Evolutionary conservation across 805 yeast genomes (phyloP).

Genomic region (Monosporozyma yasuniensis): DNA sequence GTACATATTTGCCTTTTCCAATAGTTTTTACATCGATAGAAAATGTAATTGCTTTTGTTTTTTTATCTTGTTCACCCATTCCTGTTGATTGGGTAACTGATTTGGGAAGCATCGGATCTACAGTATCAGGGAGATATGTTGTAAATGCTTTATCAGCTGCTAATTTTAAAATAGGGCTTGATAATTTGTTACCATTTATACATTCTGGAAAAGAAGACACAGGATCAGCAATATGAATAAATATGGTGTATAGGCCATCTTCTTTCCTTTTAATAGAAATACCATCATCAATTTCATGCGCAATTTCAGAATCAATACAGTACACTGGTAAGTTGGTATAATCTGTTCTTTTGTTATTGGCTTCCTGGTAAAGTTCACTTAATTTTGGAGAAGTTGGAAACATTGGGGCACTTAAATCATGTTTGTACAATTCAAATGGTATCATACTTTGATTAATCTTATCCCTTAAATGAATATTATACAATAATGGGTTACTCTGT

Average conservation of each 20-base stretch:
- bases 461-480: background rate
- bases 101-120: constrained; percentile 62
- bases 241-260: constrained; percentile 35
- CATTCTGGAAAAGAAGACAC: constrained; percentile 44
- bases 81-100: constrained; percentile 44
- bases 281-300: constrained; percentile 94
- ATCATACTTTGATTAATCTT: constrained; percentile 34
- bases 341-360: constrained; percentile 25
- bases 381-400: background rate
- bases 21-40: constrained; percentile 27
- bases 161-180: constrained; percentile 33
- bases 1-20: constrained; percentile 10
- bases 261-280: constrained; percentile 44
- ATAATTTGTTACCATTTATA: constrained; percentile 6
- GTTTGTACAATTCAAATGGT: constrained; percentile 20
- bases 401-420: background rate
- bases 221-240: constrained; percentile 84
- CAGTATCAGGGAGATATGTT: constrained; percentile 60
- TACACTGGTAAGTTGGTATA: constrained; percentile 47
- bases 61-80: constrained; percentile 35
- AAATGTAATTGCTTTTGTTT: constrained; percentile 43
- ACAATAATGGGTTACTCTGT: constrained; percentile 3
- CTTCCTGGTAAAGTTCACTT: constrained; percentile 3
- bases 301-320: constrained; percentile 73
- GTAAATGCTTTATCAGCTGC: constrained; percentile 60